Evolutionary conservation across 305 asterid genomes (phyloP).

Genomic region (Coffea humblotiana): DNA sequence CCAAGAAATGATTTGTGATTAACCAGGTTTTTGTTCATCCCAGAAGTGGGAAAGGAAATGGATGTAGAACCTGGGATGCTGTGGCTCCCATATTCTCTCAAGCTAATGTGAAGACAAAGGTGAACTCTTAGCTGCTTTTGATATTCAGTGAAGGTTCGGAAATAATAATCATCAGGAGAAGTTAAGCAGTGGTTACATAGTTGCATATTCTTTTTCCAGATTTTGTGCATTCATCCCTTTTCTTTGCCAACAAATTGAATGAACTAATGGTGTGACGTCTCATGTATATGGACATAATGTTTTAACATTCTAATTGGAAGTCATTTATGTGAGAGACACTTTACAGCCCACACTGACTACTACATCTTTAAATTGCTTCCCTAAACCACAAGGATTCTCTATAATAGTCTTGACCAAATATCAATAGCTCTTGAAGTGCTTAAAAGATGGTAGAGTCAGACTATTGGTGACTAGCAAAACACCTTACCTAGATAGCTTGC

Average conservation of each 20-base stretch:
- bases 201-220: neutral
- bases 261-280: neutral
- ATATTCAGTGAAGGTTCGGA: neutral
- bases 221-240: neutral
- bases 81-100: constrained; percentile 81
- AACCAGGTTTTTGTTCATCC: constrained; percentile 93
- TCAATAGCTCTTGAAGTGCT: neutral
- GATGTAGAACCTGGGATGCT: constrained; percentile 76
- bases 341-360: neutral
- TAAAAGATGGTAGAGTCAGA: neutral
- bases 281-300: neutral
- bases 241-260: neutral
- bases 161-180: no score
- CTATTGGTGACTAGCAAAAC: neutral
- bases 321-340: neutral
- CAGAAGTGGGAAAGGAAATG: constrained; percentile 88
- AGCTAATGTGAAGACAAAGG: constrained; percentile 89
- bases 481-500: neutral
- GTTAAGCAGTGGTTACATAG: neutral
- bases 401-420: neutral
- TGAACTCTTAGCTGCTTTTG: constrained; percentile 26
- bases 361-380: neutral
- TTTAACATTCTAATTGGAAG: neutral
- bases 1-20: constrained; percentile 13
- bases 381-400: neutral